phyloP scores from a whole-genome alignment of 192 early-diverging fungal species.

The Coemansia sp. region DNA sequence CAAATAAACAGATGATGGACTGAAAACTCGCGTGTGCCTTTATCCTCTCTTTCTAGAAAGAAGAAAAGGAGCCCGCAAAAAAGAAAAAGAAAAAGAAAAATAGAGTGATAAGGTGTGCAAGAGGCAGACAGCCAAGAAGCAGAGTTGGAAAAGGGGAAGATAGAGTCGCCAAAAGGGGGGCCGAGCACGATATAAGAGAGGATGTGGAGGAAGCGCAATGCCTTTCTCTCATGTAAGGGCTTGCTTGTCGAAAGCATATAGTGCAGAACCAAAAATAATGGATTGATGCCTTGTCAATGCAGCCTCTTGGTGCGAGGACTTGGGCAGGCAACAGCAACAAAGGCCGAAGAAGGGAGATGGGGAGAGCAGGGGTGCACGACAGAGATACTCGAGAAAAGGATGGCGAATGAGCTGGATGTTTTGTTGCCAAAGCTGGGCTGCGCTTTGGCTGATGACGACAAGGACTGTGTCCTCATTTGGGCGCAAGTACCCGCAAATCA shows the following conservation, averaged over 20 bases:
- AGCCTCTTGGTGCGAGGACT: too few species aligned
- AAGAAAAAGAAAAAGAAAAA: constrained; percentile 4
- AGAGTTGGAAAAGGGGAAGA: not conserved
- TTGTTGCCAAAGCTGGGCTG: not conserved
- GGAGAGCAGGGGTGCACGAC: too few species aligned
- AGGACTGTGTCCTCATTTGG: not conserved
- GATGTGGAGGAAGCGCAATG: constrained; percentile 6
- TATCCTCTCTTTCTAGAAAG: constrained; percentile 3
- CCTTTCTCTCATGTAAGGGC: constrained; percentile 17
- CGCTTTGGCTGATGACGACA: not conserved
- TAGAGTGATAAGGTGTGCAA: constrained; percentile 7
- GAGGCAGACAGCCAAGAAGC: not conserved
- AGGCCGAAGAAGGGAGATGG: not conserved
- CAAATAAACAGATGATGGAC: not conserved
- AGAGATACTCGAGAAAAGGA: too few species aligned
- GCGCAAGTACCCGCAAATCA: constrained; percentile 15
- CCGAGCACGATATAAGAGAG: not conserved
- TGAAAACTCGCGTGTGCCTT: not conserved
- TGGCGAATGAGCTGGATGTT: not conserved
- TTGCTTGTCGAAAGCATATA: constrained; percentile 14
- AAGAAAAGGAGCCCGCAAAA: constrained; percentile 5
- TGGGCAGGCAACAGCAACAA: not conserved
- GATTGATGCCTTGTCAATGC: constrained; percentile 2
- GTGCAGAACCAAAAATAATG: constrained; percentile 3
- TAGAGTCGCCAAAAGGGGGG: not conserved